Base-by-base conservation (phyloP, 257 asterid genomes). In the Prunella vulgaris region DNA sequence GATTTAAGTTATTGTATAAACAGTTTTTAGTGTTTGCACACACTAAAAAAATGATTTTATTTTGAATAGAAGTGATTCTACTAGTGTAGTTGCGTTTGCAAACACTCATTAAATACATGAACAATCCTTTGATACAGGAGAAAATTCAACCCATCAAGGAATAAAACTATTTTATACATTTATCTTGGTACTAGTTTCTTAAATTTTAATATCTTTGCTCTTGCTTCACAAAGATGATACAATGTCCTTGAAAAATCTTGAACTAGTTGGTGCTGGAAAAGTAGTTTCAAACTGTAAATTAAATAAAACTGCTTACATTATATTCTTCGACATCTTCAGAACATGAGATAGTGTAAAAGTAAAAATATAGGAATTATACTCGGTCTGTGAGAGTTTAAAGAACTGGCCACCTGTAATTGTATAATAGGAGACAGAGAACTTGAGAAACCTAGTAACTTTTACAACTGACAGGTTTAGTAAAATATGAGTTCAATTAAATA, bases 361-460 rank as follows among this genome's bases (percentile, higher is more conserved):
- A 60, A 51, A 48, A 37, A 28, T 33, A 5, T 22, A 74, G 74
- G 77, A 44, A 58, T 30, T 42, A 20, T 42, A 44, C 44, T 28
- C 32, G 13, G 66, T 32, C 28, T 33, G 51, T n/a, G 17, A n/a
- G 72, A 40, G 60, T 66, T n/a, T 32, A 42, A 73, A 44, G 18
- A 3, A n/a, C 5, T 38, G 52, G 32, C 10, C 54, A 24, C 35
- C 62, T 33, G 57, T 42, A 9, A 17, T 21, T 60, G 51, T 66
- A 56, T 66, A 21, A 48, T 14, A 7, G 2, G 57, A 12, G 14
- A 14, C 14, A 37, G 44, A 37, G 44, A 37, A 37, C 42, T 37
- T 37, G 44, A 0, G 44, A 37, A 37, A 1, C 14, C 44, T 10
- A 37, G 14, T 14, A 37, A 9, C 44, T 37, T 51, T 22, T 18